phyloP scores from a whole-genome alignment of 163 green algal species.

The Chlorella variabilis region DNA sequence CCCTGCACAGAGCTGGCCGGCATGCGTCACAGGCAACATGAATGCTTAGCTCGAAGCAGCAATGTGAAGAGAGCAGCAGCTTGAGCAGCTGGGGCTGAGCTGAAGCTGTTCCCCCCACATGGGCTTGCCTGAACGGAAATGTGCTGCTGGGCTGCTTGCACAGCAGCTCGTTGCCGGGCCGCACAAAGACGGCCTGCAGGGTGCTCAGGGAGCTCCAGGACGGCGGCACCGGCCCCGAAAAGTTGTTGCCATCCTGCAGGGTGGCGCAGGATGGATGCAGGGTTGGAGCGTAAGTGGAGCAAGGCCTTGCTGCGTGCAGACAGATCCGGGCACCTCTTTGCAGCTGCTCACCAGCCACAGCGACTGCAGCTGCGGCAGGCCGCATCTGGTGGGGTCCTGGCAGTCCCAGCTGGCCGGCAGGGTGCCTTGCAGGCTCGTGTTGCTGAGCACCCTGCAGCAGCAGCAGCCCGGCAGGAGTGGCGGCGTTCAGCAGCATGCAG shows the following conservation, averaged over 20 bases:
- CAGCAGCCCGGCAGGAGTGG: too few species aligned
- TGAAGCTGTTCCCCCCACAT: background rate
- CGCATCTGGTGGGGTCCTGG: background rate
- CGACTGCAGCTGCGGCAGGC: background rate
- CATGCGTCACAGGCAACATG: too few species aligned
- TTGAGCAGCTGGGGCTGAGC: too few species aligned
- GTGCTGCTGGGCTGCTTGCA: background rate
- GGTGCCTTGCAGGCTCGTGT: slow-evolving; percentile 6
- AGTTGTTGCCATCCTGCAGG: slow-evolving; percentile 27
- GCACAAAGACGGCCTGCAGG: background rate
- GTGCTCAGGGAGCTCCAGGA: background rate
- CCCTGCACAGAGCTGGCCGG: too few species aligned
- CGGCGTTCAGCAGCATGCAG: too few species aligned
- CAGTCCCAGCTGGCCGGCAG: slow-evolving; percentile 22
- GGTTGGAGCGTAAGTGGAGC: too few species aligned
- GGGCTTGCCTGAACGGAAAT: background rate
- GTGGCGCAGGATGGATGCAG: too few species aligned
- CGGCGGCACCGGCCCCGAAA: background rate
- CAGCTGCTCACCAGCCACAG: slow-evolving; percentile 23
- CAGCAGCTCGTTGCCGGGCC: slow-evolving; percentile 8
- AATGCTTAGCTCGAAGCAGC: too few species aligned
- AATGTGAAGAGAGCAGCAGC: too few species aligned
- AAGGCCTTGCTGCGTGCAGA: too few species aligned
- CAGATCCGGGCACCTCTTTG: too few species aligned
- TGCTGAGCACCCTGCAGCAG: background rate